Conservation (phyloP, 352 stramenopile genomes). For the Phytophthora palmivora region DNA sequence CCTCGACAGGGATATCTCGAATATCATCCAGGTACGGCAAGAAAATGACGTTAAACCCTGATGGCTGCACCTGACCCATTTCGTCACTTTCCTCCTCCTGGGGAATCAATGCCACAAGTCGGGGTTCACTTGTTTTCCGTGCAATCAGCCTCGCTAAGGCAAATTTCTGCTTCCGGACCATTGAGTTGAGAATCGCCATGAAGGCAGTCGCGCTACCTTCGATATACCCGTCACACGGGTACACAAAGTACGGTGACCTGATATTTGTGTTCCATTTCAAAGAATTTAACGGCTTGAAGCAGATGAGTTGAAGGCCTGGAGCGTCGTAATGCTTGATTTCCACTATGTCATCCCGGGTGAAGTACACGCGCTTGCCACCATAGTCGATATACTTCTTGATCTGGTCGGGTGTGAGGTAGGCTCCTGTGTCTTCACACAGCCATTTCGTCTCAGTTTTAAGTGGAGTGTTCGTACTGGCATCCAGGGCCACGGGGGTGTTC, state of each 20-base stretch:
- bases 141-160: constrained; percentile 74
- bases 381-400: constrained; percentile 84
- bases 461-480: constrained; percentile 77
- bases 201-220: constrained; percentile 80
- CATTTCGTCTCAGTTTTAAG: constrained; percentile 86
- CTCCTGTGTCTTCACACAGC: constrained; percentile 84
- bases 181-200: constrained; percentile 68
- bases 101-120: constrained; percentile 77
- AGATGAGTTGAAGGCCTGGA: constrained; percentile 80
- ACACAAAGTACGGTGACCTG: constrained; percentile 84
- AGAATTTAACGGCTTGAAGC: constrained; percentile 71
- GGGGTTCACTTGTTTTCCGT: constrained; percentile 78
- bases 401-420: constrained; percentile 73
- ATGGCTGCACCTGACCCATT: constrained; percentile 80
- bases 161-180: constrained; percentile 71
- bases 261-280: constrained; percentile 76
- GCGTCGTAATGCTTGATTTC: constrained; percentile 83
- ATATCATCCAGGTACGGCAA: constrained; percentile 87
- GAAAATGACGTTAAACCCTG: constrained; percentile 81
- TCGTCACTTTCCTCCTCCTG: constrained; percentile 81
- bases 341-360: constrained; percentile 80
- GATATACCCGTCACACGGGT: constrained; percentile 79
- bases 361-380: constrained; percentile 81
- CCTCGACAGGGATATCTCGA: constrained; percentile 62
- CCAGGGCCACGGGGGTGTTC: constrained; percentile 61